Evolutionary conservation across 495 filamentous ascomycete species (phyloP), one percentile per base, ranked within the genome.

Genomic region (Ascobolus immersus): DNA sequence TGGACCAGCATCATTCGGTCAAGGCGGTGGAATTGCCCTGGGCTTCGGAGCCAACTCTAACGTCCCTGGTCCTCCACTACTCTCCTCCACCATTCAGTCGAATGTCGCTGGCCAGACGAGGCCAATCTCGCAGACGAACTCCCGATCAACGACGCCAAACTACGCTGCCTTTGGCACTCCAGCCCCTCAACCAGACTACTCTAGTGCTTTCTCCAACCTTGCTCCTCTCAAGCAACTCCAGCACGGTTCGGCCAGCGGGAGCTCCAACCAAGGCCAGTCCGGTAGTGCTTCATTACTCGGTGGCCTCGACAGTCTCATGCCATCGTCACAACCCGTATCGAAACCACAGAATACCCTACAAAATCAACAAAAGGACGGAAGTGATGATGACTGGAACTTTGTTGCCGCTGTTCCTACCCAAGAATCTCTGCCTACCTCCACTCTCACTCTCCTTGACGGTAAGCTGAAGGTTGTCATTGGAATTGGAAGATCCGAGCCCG

Each of bases 331-430:
- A 25, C 29, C 9, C 17, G 11, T 13, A 39, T 52, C 45, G 13
- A 51, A 45, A 42, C 48, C 49, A 19, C 28, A 18, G 12, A 13
- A 30, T 21, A 13, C 19, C 44, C 41, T 42, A 17, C 37, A 33
- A 45, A 17, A 39, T 39, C 18, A 47, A 51, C 33, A 43, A 54
- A 32, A 44, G 55, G 17, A 38, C 48, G 18, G 55, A 47, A 42
- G 59, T 71, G 73, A 78, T 14, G 86, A 96, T 40, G 86, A 96
- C 44, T 96, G 86, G 86, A 69, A 70, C 22, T 96, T 94, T 46
- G 62, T 77, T 5, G 93, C 86, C 4, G 76, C 86, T 0, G 56
- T 94, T 2, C 81, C 81, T 0, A 67, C 73, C 18, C 64, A 68
- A 32, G 57, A 51, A 13, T 39, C 39, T 13, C 38, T 50, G 2